Percentiles rank a stretch among this genome's conserved stretches.
Evolutionary conservation across 352 stramenopile genomes (phyloP).

Genomic region (Saprolegnia diclina): DNA sequence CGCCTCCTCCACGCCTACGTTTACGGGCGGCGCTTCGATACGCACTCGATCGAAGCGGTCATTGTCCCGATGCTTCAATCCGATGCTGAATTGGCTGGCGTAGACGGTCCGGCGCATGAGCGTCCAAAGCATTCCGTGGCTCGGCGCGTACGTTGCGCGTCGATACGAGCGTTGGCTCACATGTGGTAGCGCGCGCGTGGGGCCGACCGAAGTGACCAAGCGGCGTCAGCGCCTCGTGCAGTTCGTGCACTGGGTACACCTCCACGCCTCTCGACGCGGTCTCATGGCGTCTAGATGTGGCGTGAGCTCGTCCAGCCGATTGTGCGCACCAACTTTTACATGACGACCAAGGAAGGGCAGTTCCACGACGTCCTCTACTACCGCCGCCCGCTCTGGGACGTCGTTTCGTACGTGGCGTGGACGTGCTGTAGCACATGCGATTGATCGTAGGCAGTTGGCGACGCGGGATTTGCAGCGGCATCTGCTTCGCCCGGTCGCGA

Average conservation of each 20-base stretch:
- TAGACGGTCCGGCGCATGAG: not conserved
- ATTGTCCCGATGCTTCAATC: slow-evolving; percentile 34
- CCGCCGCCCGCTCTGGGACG: slow-evolving; percentile 57
- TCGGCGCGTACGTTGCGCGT: not conserved
- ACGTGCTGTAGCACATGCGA: not conserved
- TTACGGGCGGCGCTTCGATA: slow-evolving; percentile 1
- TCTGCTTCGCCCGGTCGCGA: slow-evolving; percentile 35
- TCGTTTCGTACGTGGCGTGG: slow-evolving; percentile 42
- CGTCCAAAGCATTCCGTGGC: not conserved
- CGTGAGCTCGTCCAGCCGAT: slow-evolving; percentile 48
- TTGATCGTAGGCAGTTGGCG: slow-evolving; percentile 34
- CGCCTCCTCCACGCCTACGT: slow-evolving; percentile 7
- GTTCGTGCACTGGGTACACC: slow-evolving; percentile 34
- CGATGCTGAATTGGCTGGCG: slow-evolving; percentile 7
- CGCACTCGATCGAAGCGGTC: slow-evolving; percentile 43
- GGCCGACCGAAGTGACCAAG: slow-evolving; percentile 47
- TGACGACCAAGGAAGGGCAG: slow-evolving; percentile 61
- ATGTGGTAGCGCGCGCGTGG: slow-evolving; percentile 10
- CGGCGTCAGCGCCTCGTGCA: slow-evolving; percentile 39
- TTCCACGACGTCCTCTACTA: slow-evolving; percentile 67
- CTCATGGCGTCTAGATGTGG: slow-evolving; percentile 25
- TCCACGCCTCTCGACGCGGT: not conserved
- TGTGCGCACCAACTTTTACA: slow-evolving; percentile 61
- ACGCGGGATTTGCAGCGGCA: slow-evolving; percentile 43
- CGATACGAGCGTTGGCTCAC: slow-evolving; percentile 28